These are phyloP conservation scores for Trichoderma reesei DNA, from an alignment of 495 filamentous ascomycete species.

Conservation along the genomic window DNA sequence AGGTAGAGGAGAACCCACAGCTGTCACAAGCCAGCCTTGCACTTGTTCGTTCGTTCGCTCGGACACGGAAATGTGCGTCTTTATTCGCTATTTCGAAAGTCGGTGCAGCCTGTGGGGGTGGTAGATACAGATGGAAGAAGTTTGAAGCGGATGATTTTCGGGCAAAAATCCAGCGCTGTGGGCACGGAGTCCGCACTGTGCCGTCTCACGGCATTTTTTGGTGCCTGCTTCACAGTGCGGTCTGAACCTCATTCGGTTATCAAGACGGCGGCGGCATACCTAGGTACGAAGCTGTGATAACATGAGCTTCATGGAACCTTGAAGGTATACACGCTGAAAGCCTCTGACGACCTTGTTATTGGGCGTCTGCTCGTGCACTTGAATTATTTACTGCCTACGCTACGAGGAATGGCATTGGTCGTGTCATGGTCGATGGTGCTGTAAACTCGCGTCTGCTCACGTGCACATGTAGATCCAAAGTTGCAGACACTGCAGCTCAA, in stretches of 20 bases:
- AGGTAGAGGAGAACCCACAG: not conserved
- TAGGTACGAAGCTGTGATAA: not conserved
- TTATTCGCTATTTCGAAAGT: slow-evolving; percentile 8
- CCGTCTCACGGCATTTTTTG: no score
- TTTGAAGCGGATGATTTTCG: slow-evolving; percentile 7
- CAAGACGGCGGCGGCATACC: no score
- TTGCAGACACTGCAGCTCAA: not conserved
- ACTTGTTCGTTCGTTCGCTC: not conserved
- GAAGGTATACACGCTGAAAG: no score
- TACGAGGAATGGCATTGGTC: no score
- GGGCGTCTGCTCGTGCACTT: no score
- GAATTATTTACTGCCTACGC: no score
- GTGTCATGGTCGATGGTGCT: no score
- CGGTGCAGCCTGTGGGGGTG: slow-evolving; percentile 5
- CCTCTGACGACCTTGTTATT: no score
- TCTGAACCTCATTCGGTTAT: not conserved
- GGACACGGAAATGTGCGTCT: slow-evolving; percentile 3
- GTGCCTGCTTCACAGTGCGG: not conserved
- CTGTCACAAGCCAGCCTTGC: not conserved
- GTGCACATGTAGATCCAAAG: no score
- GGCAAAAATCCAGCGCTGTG: not conserved
- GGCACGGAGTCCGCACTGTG: slow-evolving; percentile 4
- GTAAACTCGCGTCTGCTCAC: no score
- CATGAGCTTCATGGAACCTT: no score
- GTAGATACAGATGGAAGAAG: not conserved